Evolutionary conservation across 23 red algal genomes (phyloP).

Genomic region (Gracilaria vermiculophylla): DNA sequence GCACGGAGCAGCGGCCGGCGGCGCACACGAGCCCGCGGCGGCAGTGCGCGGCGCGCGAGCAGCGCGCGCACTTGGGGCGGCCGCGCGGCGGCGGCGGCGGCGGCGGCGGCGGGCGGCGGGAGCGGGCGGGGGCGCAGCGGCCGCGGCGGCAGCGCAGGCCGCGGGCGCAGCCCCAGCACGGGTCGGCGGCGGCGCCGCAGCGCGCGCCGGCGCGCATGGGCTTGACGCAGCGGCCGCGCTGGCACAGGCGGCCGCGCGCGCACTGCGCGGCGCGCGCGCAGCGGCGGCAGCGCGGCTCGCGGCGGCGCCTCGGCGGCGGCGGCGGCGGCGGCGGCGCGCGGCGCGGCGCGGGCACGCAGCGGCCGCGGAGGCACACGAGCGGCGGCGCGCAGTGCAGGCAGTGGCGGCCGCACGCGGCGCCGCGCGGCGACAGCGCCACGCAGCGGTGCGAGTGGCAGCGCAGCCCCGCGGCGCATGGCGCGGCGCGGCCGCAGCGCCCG

Average conservation of each 20-base stretch:
- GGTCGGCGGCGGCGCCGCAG: background rate
- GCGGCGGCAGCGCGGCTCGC: background rate
- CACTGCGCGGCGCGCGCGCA: background rate
- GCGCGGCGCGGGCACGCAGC: background rate
- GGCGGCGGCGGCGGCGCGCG: background rate
- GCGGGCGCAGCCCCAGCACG: background rate
- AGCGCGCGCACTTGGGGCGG: background rate
- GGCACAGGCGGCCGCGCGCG: background rate
- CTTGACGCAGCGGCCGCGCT: background rate
- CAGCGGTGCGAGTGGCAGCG: background rate
- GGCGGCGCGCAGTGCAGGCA: background rate
- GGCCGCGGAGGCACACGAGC: background rate
- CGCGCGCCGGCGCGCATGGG: background rate
- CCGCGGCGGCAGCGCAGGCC: background rate
- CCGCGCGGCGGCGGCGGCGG: background rate
- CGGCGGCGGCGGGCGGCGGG: background rate
- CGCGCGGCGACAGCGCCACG: background rate
- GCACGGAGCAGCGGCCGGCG: background rate
- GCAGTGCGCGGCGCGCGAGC: background rate
- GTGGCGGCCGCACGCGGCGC: background rate
- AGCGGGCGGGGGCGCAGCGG: background rate
- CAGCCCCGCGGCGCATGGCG: background rate
- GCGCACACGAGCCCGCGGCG: background rate
- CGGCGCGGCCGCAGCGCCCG: background rate
- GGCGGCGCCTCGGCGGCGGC: background rate